phyloP scores from a whole-genome alignment of 1,284 basidiomycete genomes.

The Marasmius tenuissimus region DNA sequence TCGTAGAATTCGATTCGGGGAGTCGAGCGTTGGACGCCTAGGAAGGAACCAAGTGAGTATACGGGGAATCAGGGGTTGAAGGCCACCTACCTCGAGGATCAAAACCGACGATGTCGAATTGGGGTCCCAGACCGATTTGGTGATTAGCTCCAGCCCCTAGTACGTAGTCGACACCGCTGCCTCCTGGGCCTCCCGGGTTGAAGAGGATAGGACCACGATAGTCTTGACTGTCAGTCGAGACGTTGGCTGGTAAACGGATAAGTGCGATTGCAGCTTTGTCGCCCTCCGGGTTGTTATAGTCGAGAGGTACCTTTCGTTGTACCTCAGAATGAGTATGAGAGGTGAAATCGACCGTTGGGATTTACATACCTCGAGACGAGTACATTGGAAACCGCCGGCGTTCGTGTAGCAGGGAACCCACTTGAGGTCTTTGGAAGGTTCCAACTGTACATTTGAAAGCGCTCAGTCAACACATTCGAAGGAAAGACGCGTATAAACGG shows the following conservation, averaged over 20 bases:
- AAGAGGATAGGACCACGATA: conserved; percentile 47
- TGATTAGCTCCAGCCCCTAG: conserved; percentile 26
- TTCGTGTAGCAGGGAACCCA: conserved; percentile 11
- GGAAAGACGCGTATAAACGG: too few species aligned
- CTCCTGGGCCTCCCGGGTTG: conserved; percentile 55
- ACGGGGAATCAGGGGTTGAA: not conserved
- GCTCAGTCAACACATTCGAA: too few species aligned
- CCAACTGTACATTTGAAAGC: not conserved
- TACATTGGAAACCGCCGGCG: conserved; percentile 6
- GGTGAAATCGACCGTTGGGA: not conserved
- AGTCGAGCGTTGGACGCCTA: conserved; percentile 11
- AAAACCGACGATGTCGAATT: conserved; percentile 51
- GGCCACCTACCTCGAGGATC: conserved; percentile 38
- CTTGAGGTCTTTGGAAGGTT: conserved; percentile 5
- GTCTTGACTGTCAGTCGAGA: conserved; percentile 21
- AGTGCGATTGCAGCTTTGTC: conserved; percentile 36
- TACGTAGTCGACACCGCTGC: conserved; percentile 30
- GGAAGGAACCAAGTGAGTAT: not conserved
- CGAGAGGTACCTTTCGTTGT: not conserved
- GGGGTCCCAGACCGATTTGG: conserved; percentile 36
- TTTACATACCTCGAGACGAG: conserved; percentile 9
- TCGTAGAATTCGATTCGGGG: not conserved
- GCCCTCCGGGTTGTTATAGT: conserved; percentile 22
- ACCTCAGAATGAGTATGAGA: not conserved
- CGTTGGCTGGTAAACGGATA: conserved; percentile 26